phyloP scores from a whole-genome alignment of 106 monocot genomes.

The Allium fistulosum region DNA sequence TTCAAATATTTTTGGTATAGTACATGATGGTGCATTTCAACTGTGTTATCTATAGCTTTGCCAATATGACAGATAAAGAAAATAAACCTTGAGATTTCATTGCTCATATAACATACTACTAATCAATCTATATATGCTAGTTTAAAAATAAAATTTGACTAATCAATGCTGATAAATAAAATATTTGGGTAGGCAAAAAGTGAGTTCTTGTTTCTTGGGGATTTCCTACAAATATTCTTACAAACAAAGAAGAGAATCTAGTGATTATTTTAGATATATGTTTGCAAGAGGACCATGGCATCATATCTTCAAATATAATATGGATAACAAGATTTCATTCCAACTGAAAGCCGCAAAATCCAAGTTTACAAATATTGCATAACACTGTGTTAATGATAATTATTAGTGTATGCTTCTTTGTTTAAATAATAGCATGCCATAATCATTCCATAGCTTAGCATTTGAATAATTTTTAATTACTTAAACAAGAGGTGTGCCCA shows the following conservation, averaged over 20 bases:
- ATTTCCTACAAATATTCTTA: slow-evolving; percentile 1
- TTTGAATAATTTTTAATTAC: slow-evolving; percentile 1
- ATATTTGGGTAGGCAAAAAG: slow-evolving; percentile 14
- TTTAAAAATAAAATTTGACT: too few relatives aligned
- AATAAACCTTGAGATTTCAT: too few relatives aligned
- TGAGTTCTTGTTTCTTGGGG: not conserved
- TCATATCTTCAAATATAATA: not conserved
- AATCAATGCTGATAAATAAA: too few relatives aligned
- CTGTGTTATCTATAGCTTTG: too few relatives aligned
- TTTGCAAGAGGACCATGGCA: not conserved
- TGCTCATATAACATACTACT: too few relatives aligned
- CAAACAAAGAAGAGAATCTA: slow-evolving; percentile 11
- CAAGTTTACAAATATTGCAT: not conserved
- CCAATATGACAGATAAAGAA: too few relatives aligned
- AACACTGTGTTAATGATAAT: not conserved
- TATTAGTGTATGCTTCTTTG: not conserved
- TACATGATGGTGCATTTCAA: too few relatives aligned
- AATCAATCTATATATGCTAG: too few relatives aligned
- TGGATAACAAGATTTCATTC: slow-evolving; percentile 9
- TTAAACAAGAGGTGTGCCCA: not conserved
- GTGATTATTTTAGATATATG: slow-evolving; percentile 8
- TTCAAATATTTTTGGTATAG: too few relatives aligned
- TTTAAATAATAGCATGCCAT: slow-evolving; percentile 5
- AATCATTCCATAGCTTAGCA: slow-evolving; percentile 10
- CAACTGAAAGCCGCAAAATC: slow-evolving; percentile 12